Percentiles rank a stretch among this genome's conserved stretches.
Conservation (phyloP, 2,329 filamentous ascomycete species). For the Aspergillus sojae region DNA sequence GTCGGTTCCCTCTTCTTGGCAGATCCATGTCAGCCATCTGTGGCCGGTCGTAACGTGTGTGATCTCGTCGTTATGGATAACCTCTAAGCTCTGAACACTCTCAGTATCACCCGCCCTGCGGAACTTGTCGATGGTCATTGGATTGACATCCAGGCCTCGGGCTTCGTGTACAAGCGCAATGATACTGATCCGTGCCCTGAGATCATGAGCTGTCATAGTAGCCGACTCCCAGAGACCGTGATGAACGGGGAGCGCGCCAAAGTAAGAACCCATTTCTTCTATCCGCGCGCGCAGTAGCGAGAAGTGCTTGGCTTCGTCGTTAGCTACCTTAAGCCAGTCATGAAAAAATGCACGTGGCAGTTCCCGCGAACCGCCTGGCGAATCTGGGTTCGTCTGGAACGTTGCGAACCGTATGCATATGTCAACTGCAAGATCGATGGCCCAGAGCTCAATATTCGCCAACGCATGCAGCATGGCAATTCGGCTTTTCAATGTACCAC, state of each 20-base stretch:
- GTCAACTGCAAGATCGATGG: slow-evolving; percentile 52
- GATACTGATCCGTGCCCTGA: slow-evolving; percentile 50
- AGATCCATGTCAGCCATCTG: slow-evolving; percentile 53
- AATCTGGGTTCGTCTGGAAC: slow-evolving; percentile 40
- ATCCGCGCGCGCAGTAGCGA: slow-evolving; percentile 49
- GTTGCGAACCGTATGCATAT: slow-evolving; percentile 51
- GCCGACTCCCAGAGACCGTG: slow-evolving; percentile 52
- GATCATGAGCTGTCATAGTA: slow-evolving; percentile 45
- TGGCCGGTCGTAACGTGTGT: slow-evolving; percentile 54
- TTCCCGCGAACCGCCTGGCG: slow-evolving; percentile 20
- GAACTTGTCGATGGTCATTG: slow-evolving; percentile 53
- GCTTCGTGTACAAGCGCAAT: slow-evolving; percentile 54
- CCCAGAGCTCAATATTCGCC: slow-evolving; percentile 54
- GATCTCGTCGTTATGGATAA: slow-evolving; percentile 54
- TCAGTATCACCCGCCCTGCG: slow-evolving; percentile 44
- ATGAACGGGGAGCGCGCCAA: slow-evolving; percentile 50
- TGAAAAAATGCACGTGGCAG: slow-evolving; percentile 51
- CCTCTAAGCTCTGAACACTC: slow-evolving; percentile 45
- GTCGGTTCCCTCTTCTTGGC: slow-evolving; percentile 48
- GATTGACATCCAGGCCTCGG: slow-evolving; percentile 51
- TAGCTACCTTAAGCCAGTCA: slow-evolving; percentile 53
- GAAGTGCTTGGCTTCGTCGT: slow-evolving; percentile 53
- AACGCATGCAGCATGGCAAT: slow-evolving; percentile 52
- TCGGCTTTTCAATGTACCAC: slow-evolving; percentile 48
- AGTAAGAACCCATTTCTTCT: slow-evolving; percentile 49